Conservation (phyloP, 2,329 filamentous ascomycete genomes). For the Pezicula radicicola region DNA sequence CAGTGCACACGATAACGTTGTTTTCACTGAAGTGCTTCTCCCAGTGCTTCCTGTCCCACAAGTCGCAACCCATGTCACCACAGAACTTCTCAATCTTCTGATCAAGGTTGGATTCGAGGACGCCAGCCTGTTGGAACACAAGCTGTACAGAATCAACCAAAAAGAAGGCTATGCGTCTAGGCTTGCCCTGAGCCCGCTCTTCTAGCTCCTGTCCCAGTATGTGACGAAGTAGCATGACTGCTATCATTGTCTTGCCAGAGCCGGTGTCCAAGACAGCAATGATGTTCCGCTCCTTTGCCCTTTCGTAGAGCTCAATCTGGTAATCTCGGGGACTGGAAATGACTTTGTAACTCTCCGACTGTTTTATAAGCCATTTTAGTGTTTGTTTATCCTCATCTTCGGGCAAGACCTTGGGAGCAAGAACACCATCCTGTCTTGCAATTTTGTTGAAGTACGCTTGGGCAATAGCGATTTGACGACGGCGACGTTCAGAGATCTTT, state of each 20-base stretch:
- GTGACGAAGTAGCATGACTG: slow-evolving; percentile 77
- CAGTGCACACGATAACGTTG: slow-evolving; percentile 90
- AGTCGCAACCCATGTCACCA: slow-evolving; percentile 62
- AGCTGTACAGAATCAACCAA: slow-evolving; percentile 87
- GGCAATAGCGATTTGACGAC: slow-evolving; percentile 48
- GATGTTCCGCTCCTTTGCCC: slow-evolving; percentile 78
- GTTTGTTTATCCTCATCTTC: slow-evolving; percentile 24
- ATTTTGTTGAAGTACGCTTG: slow-evolving; percentile 37
- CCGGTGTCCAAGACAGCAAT: slow-evolving; percentile 96
- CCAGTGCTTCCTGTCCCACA: slow-evolving; percentile 62
- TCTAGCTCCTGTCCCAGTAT: slow-evolving; percentile 76
- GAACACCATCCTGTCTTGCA: slow-evolving; percentile 21
- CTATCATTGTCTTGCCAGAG: slow-evolving; percentile 95
- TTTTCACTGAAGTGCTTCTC: slow-evolving; percentile 54
- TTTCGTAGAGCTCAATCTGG: slow-evolving; percentile 86
- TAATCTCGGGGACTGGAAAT: slow-evolving; percentile 84
- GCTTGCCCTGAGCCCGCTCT: slow-evolving; percentile 55
- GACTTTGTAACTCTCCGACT: slow-evolving; percentile 43
- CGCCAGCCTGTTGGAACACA: slow-evolving; percentile 84
- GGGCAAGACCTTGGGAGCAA: slow-evolving; percentile 10
- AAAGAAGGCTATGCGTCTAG: slow-evolving; percentile 75
- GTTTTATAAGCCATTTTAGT: slow-evolving; percentile 27
- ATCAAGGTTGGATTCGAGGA: slow-evolving; percentile 78
- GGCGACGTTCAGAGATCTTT: slow-evolving; percentile 44
- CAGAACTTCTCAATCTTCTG: slow-evolving; percentile 72